phyloP scores from a whole-genome alignment of 345 rosid species.

The Eutrema yunnanense region DNA sequence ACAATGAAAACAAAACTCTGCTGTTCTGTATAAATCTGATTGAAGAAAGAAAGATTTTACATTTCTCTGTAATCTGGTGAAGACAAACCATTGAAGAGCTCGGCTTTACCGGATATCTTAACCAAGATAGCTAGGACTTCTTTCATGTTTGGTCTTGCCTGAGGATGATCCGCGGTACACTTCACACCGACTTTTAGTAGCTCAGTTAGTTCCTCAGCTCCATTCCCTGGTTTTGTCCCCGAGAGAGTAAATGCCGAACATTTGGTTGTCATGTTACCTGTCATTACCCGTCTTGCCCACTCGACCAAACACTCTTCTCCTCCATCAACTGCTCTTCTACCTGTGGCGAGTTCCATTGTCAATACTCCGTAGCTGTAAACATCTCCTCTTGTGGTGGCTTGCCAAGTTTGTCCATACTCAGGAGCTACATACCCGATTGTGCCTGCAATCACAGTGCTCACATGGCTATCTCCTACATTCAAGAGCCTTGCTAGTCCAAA shows the following conservation, averaged over 20 bases:
- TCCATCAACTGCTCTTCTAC: constrained; percentile 81
- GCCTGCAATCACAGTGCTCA: constrained; percentile 88
- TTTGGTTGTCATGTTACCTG: constrained; percentile 25
- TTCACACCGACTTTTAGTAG: constrained; percentile 54
- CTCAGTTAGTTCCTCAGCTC: constrained; percentile 61
- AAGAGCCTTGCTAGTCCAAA: constrained; percentile 86
- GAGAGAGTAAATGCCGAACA: constrained; percentile 44
- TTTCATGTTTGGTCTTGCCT: constrained; percentile 85
- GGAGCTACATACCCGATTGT: constrained; percentile 95
- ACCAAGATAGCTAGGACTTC: constrained; percentile 66
- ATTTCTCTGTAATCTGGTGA: constrained; percentile 31
- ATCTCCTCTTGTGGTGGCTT: constrained; percentile 89
- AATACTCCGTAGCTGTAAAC: constrained; percentile 89
- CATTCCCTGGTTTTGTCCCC: constrained; percentile 62
- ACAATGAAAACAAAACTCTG: constrained; percentile 14
- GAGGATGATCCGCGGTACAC: constrained; percentile 79
- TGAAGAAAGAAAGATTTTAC: constrained; percentile 14
- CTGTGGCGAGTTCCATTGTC: constrained; percentile 83
- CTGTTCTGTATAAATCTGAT: constrained; percentile 12
- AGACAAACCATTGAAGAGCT: constrained; percentile 34
- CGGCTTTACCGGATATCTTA: constrained; percentile 34
- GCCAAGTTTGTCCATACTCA: constrained; percentile 92
- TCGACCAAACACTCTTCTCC: constrained; percentile 92
- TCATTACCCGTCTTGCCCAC: constrained; percentile 70
- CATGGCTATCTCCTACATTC: constrained; percentile 70